These are phyloP conservation scores for Rubia balearica DNA, from an alignment of 305 asterid species.

Conservation along the genomic window DNA sequence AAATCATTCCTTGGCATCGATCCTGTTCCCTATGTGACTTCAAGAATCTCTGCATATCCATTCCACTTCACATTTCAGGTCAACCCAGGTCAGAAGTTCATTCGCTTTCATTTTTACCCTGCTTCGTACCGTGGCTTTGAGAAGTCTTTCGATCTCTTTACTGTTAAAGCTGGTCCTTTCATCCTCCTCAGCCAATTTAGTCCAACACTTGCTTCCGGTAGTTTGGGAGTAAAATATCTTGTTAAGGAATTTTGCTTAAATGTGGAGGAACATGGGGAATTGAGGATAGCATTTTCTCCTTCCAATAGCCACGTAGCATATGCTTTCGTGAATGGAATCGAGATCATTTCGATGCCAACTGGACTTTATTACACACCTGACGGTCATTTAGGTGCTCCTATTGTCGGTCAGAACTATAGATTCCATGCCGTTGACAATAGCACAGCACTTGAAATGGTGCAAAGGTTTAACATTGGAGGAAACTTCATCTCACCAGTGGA, in stretches of 20 bases:
- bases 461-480: conserved; percentile 49
- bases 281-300: conserved; percentile 42
- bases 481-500: conserved; percentile 28
- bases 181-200: conserved; percentile 47
- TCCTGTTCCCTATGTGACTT: conserved; percentile 38
- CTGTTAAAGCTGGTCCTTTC: conserved; percentile 43
- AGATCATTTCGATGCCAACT: conserved; percentile 61
- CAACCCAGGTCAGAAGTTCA: conserved; percentile 44
- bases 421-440: conserved; percentile 32
- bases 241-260: conserved; percentile 47
- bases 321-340: conserved; percentile 59
- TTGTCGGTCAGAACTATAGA: conserved; percentile 40
- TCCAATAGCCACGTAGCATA: conserved; percentile 27
- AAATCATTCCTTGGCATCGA: conserved; percentile 8
- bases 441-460: conserved; percentile 51
- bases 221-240: conserved; percentile 25
- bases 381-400: conserved; percentile 35
- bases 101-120: conserved; percentile 49
- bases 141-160: conserved; percentile 32
- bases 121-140: conserved; percentile 26
- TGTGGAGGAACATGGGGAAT: conserved; percentile 21
- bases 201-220: conserved; percentile 24
- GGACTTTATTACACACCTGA: conserved; percentile 58
- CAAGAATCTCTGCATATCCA: conserved; percentile 34
- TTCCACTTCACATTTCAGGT: conserved; percentile 35